Evolutionary conservation across 2,329 filamentous ascomycete genomes (phyloP), one percentile per base, ranked within the genome.

Genomic region (Exophiala alcalophila): DNA sequence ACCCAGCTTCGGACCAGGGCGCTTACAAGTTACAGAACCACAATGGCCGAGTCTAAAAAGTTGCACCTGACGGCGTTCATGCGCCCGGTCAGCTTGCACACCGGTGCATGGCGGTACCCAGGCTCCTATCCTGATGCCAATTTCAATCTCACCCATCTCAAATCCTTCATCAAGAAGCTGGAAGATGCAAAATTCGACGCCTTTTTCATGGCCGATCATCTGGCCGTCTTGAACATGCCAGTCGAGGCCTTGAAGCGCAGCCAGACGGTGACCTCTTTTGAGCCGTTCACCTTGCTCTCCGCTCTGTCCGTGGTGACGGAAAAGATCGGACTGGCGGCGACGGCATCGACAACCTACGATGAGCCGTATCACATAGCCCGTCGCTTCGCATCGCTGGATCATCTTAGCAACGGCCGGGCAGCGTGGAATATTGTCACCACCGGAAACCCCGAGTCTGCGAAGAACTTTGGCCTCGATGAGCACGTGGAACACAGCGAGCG

Each of bases 21-120:
- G n/a, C n/a, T n/a, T n/a, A n/a, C n/a, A n/a, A n/a, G n/a, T n/a
- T n/a, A n/a, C n/a, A n/a, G n/a, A n/a, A n/a, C n/a, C n/a, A n/a
- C n/a, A n/a, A n/a, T n/a, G n/a, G n/a, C n/a, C n/a, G n/a, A n/a
- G n/a, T n/a, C n/a, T n/a, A n/a, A n/a, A n/a, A n/a, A n/a, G n/a
- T n/a, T n/a, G n/a, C 74, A 79, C 49, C 66, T 80, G 3, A 78
- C 76, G 2, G 76, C 75, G 1, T 79, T 78, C 47, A 78, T 80
- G 74, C 71, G 76, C 12, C 76, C 75, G 1, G 73, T 79, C 2
- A 73, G 67, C 31, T 60, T 78, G 7, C 74, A 79, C 49, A 75
- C 72, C 2, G 73, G 76, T 21, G 74, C 74, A 50, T 78, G 75
- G 74, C 65, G 75, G 4, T 78, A 77, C 49, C 74, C 74, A 0